phyloP scores from a whole-genome alignment of 164 flowering plant species.

The Brasenia schreberi region DNA sequence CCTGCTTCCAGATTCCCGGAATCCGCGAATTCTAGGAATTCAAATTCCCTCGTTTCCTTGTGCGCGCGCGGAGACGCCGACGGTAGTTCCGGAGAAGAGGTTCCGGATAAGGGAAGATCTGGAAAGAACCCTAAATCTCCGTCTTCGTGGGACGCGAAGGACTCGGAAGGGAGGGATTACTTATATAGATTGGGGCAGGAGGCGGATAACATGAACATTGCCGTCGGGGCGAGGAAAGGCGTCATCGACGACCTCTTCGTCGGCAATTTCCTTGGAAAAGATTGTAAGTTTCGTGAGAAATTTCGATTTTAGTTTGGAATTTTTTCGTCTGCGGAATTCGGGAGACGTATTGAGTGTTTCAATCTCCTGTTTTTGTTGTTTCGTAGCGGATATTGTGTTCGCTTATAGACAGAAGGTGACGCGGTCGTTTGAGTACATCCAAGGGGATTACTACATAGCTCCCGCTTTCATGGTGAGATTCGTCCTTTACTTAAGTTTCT shows the following conservation, averaged over 20 bases:
- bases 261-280: conserved; percentile 80
- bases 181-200: conserved; percentile 74
- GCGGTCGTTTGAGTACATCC: conserved; percentile 76
- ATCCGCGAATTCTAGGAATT: too few species aligned
- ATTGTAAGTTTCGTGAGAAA: conserved; percentile 25
- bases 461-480: conserved; percentile 66
- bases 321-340: too few species aligned
- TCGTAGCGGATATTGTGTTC: conserved; percentile 90
- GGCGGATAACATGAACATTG: conserved; percentile 76
- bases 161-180: conserved; percentile 67
- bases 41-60: conserved; percentile 2
- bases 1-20: too few species aligned
- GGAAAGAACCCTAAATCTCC: conserved; percentile 49
- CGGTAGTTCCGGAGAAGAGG: neutral
- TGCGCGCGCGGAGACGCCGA: conserved; percentile 4
- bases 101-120: neutral
- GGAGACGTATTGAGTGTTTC: too few species aligned
- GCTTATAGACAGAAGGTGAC: conserved; percentile 90
- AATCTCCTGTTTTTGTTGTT: too few species aligned
- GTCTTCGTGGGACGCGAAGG: conserved; percentile 90
- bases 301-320: neutral
- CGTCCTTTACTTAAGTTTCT: neutral
- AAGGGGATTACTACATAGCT: conserved; percentile 92
- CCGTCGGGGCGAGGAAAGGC: conserved; percentile 83
- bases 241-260: conserved; percentile 73